These are phyloP conservation scores for Camellia japonica DNA, from an alignment of 148 eudicot species.

Conservation along the genomic window DNA sequence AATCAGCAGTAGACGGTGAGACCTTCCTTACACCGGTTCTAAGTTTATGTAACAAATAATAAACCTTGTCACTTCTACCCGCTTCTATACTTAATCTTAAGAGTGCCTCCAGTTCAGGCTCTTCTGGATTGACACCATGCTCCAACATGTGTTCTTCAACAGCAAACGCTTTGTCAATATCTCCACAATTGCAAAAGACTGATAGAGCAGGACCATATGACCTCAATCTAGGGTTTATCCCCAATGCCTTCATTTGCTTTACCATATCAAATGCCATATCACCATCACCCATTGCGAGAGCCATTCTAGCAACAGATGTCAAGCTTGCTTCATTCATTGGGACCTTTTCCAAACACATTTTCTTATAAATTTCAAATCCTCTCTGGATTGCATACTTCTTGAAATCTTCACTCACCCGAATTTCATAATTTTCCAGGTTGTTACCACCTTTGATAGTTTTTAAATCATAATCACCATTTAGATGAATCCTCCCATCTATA, in stretches of 20 bases:
- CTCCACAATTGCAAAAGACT: slow-evolving; percentile 50
- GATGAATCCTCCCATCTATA: slow-evolving; percentile 25
- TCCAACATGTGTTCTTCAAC: slow-evolving; percentile 85
- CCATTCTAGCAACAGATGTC: slow-evolving; percentile 88
- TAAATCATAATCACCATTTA: slow-evolving; percentile 13
- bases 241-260: slow-evolving; percentile 66
- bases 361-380: slow-evolving; percentile 73
- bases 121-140: slow-evolving; percentile 76
- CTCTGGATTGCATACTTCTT: slow-evolving; percentile 58
- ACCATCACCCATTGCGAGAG: slow-evolving; percentile 75
- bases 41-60: slow-evolving; percentile 78
- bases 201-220: slow-evolving; percentile 86
- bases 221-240: slow-evolving; percentile 71
- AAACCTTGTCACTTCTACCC: slow-evolving; percentile 66
- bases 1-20: slow-evolving; percentile 52
- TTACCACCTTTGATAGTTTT: slow-evolving; percentile 25
- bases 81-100: slow-evolving; percentile 61
- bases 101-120: slow-evolving; percentile 77
- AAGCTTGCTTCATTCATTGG: slow-evolving; percentile 82
- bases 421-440: slow-evolving; percentile 31
- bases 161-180: slow-evolving; percentile 67
- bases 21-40: slow-evolving; percentile 59
- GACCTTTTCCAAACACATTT: slow-evolving; percentile 57
- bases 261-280: slow-evolving; percentile 84
- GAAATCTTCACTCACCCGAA: slow-evolving; percentile 57